A percentile compares a stretch with the other conserved stretches of the same genome.
These are phyloP conservation scores for Metschnikowia anglica DNA, from an alignment of 805 yeast species.

Conservation along the genomic window DNA sequence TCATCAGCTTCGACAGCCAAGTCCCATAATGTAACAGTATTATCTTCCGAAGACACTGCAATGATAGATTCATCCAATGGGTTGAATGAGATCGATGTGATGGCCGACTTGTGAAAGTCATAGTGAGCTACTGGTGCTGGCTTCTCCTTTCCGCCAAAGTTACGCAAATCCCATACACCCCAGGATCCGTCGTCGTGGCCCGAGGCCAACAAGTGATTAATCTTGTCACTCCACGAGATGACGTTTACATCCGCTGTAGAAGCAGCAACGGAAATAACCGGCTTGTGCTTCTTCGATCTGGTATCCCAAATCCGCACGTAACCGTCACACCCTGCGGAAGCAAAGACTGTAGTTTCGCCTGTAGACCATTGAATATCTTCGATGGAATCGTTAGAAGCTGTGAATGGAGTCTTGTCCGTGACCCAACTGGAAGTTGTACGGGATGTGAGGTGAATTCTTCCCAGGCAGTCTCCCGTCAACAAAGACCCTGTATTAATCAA, in stretches of 20 bases:
- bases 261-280: conserved; percentile 82
- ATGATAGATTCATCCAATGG: conserved; percentile 94
- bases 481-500: conserved; percentile 73
- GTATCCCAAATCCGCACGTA: conserved; percentile 95
- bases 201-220: conserved; percentile 83
- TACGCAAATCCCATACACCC: conserved; percentile 98
- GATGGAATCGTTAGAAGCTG: conserved; percentile 68
- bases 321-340: conserved; percentile 93
- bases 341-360: conserved; percentile 88
- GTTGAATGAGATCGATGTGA: conserved; percentile 91
- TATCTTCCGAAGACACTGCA: conserved; percentile 95
- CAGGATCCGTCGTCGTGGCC: conserved; percentile 98
- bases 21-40: conserved; percentile 97
- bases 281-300: conserved; percentile 85
- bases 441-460: conserved; percentile 75
- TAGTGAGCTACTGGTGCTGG: conserved; percentile 90
- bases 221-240: conserved; percentile 89
- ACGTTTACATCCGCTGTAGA: conserved; percentile 87
- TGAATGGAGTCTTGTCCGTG: conserved; percentile 81
- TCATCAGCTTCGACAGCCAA: conserved; percentile 97
- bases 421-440: conserved; percentile 78
- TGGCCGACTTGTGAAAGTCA: conserved; percentile 90
- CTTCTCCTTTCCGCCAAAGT: conserved; percentile 51
- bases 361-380: conserved; percentile 98
- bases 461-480: conserved; percentile 85